phyloP scores from a whole-genome alignment of 352 stramenopile species.

The Pythium aphanidermatum region DNA sequence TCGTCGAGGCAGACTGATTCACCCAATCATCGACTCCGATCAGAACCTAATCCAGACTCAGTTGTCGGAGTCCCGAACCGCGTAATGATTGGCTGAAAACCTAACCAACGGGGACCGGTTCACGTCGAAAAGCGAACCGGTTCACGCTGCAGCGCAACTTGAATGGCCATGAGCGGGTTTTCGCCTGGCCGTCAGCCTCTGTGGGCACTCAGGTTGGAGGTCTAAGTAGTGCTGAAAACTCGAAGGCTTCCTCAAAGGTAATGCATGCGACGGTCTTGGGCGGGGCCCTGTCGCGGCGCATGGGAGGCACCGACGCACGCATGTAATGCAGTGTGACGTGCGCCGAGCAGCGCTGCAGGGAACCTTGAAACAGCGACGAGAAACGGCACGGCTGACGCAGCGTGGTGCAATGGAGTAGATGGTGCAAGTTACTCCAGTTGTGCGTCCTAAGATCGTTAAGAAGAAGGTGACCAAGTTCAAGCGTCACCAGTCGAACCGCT shows the following conservation, averaged over 20 bases:
- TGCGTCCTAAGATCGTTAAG: slow-evolving; percentile 96
- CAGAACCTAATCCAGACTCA: background rate
- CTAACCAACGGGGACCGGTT: slow-evolving; percentile 6
- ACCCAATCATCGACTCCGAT: slow-evolving; percentile 21
- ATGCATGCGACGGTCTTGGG: slow-evolving; percentile 14
- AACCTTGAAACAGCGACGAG: background rate
- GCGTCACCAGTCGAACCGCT: slow-evolving; percentile 97
- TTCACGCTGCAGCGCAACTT: slow-evolving; percentile 35
- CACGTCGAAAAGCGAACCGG: slow-evolving; percentile 21
- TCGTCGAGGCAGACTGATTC: background rate
- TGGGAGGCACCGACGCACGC: too few relatives aligned
- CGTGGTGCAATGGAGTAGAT: slow-evolving; percentile 37
- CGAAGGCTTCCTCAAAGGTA: slow-evolving; percentile 86
- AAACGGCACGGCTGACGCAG: background rate
- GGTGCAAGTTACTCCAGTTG: slow-evolving; percentile 88
- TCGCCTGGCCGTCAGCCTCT: slow-evolving; percentile 17
- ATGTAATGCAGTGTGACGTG: too few relatives aligned
- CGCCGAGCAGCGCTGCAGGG: too few relatives aligned
- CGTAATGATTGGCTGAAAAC: slow-evolving; percentile 23
- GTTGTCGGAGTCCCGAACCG: background rate
- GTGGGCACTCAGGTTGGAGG: slow-evolving; percentile 9
- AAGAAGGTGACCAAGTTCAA: slow-evolving; percentile 99
- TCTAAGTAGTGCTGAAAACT: slow-evolving; percentile 81
- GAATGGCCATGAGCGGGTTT: slow-evolving; percentile 56
- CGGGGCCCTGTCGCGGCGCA: background rate